Evolutionary conservation across 1,139 yeast genomes (phyloP).

Genomic region (Pichia sp.): DNA sequence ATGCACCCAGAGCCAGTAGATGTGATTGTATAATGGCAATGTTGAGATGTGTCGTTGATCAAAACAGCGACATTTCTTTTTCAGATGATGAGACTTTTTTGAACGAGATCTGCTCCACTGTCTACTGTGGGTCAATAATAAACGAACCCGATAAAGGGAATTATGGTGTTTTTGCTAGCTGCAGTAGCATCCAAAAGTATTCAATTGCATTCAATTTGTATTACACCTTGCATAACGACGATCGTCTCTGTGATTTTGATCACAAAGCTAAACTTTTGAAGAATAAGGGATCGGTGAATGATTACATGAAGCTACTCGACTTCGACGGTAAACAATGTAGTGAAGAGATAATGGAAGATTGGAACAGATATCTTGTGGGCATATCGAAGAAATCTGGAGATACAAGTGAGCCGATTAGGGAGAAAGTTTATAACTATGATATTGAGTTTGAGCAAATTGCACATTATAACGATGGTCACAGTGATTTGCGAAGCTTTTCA

Average conservation of each 20-base stretch:
- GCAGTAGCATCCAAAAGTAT: slow-evolving; percentile 47
- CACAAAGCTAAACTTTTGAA: slow-evolving; percentile 39
- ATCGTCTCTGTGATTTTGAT: slow-evolving; percentile 38
- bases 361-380: slow-evolving; percentile 24
- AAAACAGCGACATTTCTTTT: neutral
- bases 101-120: slow-evolving; percentile 46
- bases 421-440: slow-evolving; percentile 10
- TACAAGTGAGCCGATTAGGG: neutral
- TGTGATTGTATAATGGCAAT: slow-evolving; percentile 55
- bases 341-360: slow-evolving; percentile 25
- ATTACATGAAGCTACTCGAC: slow-evolving; percentile 23
- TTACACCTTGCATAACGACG: slow-evolving; percentile 36
- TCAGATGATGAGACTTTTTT: slow-evolving; percentile 36
- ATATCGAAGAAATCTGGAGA: slow-evolving; percentile 14
- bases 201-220: slow-evolving; percentile 51
- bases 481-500: neutral
- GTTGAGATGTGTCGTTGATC: slow-evolving; percentile 45
- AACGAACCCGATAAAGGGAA: slow-evolving; percentile 47
- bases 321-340: slow-evolving; percentile 24
- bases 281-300: slow-evolving; percentile 28
- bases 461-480: neutral
- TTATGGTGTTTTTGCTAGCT: slow-evolving; percentile 57
- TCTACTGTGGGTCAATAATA: slow-evolving; percentile 49
- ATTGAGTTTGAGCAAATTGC: neutral
- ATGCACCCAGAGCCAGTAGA: slow-evolving; percentile 48